These are phyloP conservation scores for Meyerozyma elateridarum DNA, from an alignment of 1,139 yeast genomes.

Conservation along the genomic window DNA sequence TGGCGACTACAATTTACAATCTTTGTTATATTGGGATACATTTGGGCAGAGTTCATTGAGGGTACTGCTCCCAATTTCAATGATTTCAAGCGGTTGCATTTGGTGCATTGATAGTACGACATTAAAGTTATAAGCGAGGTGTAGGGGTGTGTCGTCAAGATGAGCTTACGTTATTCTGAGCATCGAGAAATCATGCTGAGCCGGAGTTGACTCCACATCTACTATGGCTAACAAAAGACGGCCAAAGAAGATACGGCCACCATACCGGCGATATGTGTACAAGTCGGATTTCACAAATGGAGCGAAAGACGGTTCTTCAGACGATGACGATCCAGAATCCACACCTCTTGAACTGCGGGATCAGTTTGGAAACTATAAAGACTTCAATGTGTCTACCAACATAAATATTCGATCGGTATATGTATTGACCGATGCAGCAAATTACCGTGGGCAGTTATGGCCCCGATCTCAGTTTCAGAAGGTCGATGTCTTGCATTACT, in stretches of 20 bases:
- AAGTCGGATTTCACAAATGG: slow-evolving; percentile 41
- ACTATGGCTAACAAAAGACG: slow-evolving; percentile 81
- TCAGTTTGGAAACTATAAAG: slow-evolving; percentile 21
- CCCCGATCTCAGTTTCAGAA: slow-evolving; percentile 44
- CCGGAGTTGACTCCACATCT: no score
- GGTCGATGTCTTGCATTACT: slow-evolving; percentile 39
- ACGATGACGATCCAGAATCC: slow-evolving; percentile 24
- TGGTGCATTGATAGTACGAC: no score
- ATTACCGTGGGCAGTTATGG: slow-evolving; percentile 29
- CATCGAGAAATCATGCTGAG: no score
- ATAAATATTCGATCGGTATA: slow-evolving; percentile 31
- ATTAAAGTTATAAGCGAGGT: no score
- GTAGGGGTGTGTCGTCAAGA: no score
- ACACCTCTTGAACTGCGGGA: slow-evolving; percentile 10
- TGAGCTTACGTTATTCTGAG: no score
- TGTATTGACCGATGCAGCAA: slow-evolving; percentile 26
- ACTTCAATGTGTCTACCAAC: slow-evolving; percentile 24
- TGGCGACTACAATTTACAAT: no score
- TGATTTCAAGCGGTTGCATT: no score
- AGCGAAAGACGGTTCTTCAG: slow-evolving; percentile 31
- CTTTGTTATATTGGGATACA: no score
- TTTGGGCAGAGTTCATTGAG: no score
- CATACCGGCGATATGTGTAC: slow-evolving; percentile 74
- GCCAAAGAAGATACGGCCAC: slow-evolving; percentile 74
- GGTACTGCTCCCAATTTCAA: no score